A percentile compares a stretch with the other conserved stretches of the same genome.
Evolutionary conservation across 2,329 filamentous ascomycete genomes (phyloP).

Genomic region (Aspergillus ochraceoroseus): DNA sequence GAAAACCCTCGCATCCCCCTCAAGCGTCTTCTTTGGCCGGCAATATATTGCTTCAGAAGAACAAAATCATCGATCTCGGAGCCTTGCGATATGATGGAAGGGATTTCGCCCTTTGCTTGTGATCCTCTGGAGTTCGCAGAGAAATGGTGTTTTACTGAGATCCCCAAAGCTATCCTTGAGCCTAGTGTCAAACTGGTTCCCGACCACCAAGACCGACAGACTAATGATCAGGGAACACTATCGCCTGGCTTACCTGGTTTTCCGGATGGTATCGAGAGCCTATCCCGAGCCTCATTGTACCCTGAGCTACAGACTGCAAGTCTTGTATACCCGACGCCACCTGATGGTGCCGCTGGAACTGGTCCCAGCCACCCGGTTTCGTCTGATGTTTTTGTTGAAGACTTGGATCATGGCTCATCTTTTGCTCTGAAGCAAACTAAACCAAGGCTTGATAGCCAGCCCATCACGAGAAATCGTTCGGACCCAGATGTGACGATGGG

Average conservation of each 20-base stretch:
- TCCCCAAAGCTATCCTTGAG: constrained; percentile 22
- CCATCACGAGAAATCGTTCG: constrained; percentile 12
- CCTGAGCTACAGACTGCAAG: constrained; percentile 40
- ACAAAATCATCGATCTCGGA: constrained; percentile 20
- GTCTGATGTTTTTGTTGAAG: constrained; percentile 33
- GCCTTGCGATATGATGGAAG: constrained; percentile 19
- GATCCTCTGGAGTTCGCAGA: constrained; percentile 44
- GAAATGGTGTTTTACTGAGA: constrained; percentile 36
- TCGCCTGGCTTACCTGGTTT: constrained; percentile 25
- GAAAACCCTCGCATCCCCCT: constrained; percentile 31
- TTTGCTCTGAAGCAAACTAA: constrained; percentile 16
- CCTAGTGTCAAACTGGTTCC: constrained; percentile 16
- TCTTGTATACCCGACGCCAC: constrained; percentile 52
- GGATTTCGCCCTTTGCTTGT: constrained; percentile 18
- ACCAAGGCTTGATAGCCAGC: constrained; percentile 15
- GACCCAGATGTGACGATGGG: constrained; percentile 23
- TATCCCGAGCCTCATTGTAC: constrained; percentile 38
- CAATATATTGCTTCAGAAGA: constrained; percentile 41
- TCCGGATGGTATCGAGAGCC: constrained; percentile 34
- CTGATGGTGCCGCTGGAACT: constrained; percentile 44
- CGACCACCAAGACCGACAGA: constrained; percentile 21
- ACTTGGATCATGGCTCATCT: constrained; percentile 23
- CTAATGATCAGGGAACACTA: constrained; percentile 24
- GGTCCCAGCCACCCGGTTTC: constrained; percentile 27
- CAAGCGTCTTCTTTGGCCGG: constrained; percentile 45